Evolutionary conservation across 1,139 yeast genomes (phyloP).

Genomic region (Debaryomyces subglobosus): DNA sequence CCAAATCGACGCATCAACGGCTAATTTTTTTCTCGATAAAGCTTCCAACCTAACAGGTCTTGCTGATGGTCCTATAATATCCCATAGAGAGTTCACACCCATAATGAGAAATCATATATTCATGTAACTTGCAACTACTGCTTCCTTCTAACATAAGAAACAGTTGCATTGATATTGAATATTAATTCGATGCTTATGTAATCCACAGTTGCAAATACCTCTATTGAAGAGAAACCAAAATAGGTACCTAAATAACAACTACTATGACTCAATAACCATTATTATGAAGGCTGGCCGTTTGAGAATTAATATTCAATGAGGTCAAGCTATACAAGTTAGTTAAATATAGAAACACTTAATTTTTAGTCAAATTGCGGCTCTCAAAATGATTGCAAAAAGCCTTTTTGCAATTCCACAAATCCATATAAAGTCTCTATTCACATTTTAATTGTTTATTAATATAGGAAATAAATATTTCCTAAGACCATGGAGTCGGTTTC

Average conservation of each 20-base stretch:
- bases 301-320: neutral
- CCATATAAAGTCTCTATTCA: conserved; percentile 2
- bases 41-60: conserved; percentile 89
- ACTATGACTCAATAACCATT: neutral
- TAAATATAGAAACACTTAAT: neutral
- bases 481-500: conserved; percentile 3
- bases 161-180: neutral
- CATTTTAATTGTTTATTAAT: neutral
- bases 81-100: conserved; percentile 99
- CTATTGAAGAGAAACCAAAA: neutral
- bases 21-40: conserved; percentile 71
- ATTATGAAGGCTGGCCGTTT: neutral
- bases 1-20: conserved; percentile 99
- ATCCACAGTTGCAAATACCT: neutral
- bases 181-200: neutral
- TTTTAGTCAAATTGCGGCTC: conserved; percentile 4
- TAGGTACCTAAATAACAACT: neutral
- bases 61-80: conserved; percentile 85
- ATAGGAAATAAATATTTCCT: neutral
- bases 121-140: neutral
- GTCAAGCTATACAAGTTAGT: neutral
- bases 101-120: conserved; percentile 34
- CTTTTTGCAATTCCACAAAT: conserved; percentile 9
- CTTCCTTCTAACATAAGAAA: neutral
- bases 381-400: conserved; percentile 5